Evolutionary conservation across 1,139 yeast genomes (phyloP), one percentile per base, ranked within the genome.

Genomic region (Taphrina communis): DNA sequence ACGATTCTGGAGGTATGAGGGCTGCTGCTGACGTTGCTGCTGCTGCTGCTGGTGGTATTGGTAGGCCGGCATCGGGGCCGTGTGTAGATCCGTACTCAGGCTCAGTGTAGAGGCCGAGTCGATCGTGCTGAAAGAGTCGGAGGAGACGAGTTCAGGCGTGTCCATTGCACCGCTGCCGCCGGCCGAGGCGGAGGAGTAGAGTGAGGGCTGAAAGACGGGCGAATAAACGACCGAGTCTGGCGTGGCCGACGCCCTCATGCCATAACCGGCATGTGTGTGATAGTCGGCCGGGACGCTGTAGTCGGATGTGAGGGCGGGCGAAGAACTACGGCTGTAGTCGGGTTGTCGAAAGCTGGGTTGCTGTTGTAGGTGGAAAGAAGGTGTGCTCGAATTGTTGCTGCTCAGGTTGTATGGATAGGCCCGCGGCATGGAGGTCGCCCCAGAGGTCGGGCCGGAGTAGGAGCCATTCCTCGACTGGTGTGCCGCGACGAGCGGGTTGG

Each of bases 111-210:
- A 56, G 41, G 50, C 21, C n/a, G 67, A 35, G 44, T 56, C 58
- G 11, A 53, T 4, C 14, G 67, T 63, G 44, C 61, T 57, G 53
- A 55, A 19, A 6, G 67, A 63, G 44, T 55, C 67, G 44, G 61
- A 53, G 48, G 61, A 53, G 44, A 63, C 56, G 46, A 63, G 60
- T 19, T 63, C 67, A 8, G 67, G 67, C n/a, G 66, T 62, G 39
- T 42, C 11, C 48, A 25, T 25, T 25, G 31, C 31, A 25, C 31
- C 46, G 46, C n/a, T 5, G 14, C 46, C 5, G 46, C 60, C 31
- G 31, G 31, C 31, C 31, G 31, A 25, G 31, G 4, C 4, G 14
- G 67, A 63, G 53, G 53, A 35, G 25, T 63, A 63, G 17, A 55
- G 12, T 3, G 17, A 9, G 21, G 52, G 8, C 17, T 58, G 62